A percentile compares a stretch with the other conserved stretches of the same genome.
These are phyloP conservation scores for Nymphaea thermarum DNA, from an alignment of 164 flowering plant genomes.

Conservation along the genomic window DNA sequence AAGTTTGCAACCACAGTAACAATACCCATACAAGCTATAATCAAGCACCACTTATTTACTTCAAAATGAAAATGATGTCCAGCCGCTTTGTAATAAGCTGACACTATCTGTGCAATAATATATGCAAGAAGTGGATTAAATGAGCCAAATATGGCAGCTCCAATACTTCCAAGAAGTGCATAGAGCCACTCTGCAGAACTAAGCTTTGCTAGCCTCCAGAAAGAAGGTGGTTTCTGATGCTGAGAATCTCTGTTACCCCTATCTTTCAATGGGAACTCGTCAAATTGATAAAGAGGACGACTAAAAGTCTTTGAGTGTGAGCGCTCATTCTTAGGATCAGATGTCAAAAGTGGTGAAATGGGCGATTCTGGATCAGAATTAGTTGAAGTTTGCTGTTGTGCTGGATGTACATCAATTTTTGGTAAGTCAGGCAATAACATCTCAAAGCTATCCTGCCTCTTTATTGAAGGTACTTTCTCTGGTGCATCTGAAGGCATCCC, in stretches of 20 bases:
- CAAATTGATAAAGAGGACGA: conserved; percentile 54
- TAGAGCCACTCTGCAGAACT: conserved; percentile 97
- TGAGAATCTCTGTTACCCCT: conserved; percentile 27
- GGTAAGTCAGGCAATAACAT: conserved; percentile 84
- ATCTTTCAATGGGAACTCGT: conserved; percentile 33
- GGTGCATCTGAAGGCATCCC: conserved; percentile 39
- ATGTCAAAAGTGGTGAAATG: conserved; percentile 87
- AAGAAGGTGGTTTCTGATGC: conserved; percentile 51
- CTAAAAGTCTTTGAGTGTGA: conserved; percentile 97
- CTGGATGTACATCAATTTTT: conserved; percentile 71
- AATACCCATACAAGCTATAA: conserved; percentile 88
- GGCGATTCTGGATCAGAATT: conserved; percentile 95
- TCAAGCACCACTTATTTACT: conserved; percentile 85
- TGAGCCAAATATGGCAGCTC: conserved; percentile 96
- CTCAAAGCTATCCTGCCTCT: conserved; percentile 92
- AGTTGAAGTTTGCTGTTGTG: conserved; percentile 38
- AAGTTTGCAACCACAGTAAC: conserved; percentile 92
- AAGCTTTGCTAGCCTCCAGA: conserved; percentile 90
- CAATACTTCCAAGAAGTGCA: conserved; percentile 85
- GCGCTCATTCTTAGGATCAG: conserved; percentile 90
- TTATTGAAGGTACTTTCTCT: conserved; percentile 71
- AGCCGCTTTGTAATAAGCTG: conserved; percentile 48
- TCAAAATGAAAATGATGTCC: conserved; percentile 34
- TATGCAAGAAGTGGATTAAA: conserved; percentile 97
- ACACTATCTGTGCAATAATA: conserved; percentile 58